Base-by-base conservation (phyloP, 768 basidiomycete species). In the Pulveroboletus sp. region DNA sequence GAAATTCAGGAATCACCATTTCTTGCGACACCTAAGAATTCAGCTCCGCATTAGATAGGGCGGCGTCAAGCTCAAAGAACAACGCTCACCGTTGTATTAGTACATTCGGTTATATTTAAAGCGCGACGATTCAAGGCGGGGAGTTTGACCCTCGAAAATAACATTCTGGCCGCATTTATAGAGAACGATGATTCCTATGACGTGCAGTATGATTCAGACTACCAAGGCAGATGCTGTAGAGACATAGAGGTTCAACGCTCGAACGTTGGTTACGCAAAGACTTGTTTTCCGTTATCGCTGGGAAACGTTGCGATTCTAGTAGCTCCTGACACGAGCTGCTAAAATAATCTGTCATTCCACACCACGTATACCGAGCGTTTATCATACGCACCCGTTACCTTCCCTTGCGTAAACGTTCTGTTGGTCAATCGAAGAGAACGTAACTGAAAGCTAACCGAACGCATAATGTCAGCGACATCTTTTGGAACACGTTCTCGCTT, bases 51-150 rank as follows among this genome's bases (percentile, higher is more conserved):
- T 54, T 17, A 11, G 38, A 38, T 10, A 11, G 8, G 32, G 37
- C 11, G 32, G 37, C 11, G 12, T 27, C 3, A 2, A 31, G 3
- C 24, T 38, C 10, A 6, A 27, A 31, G 27, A 35, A 14, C 8
- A 26, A 15, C 14, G 32, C 63, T 53, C 24, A 65, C 62, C 43
- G 11, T n/a, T 39, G 2, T 27, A 21, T 39, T 42, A 33, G 8
- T 47, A 5, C 30, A 41, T 36, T 39, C 18, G 27, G 40, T 11
- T 17, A 32, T 12, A 35, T 27, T 7, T 27, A 15, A n/a, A 40
- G 8, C 3, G 15, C 28, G 31, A 24, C 11, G 10, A n/a, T 1
- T 21, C 9, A 30, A 9, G 46, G 11, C 0, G 2, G 17, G 17
- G 26, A 5, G 2, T 11, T 28, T 45, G 42, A 39, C 21, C 21